Base-by-base conservation (phyloP, 2,329 filamentous ascomycete species). In the Claviceps sp. region DNA sequence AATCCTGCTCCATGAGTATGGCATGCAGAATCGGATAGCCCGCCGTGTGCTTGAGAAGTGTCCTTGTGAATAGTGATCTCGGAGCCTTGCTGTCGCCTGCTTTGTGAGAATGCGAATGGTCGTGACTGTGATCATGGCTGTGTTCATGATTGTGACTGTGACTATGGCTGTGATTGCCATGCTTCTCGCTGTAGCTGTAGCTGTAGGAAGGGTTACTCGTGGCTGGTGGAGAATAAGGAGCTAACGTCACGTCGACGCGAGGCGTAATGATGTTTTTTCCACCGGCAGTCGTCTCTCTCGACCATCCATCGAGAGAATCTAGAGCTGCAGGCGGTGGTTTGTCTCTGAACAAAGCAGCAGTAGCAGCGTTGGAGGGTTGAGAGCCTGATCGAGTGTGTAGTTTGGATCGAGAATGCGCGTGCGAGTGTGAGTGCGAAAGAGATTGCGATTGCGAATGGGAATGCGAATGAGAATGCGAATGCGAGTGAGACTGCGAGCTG, bases 1-100 rank as follows among this genome's bases (percentile, higher is more conserved):
- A 97, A 65, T 98, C 91, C 61, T 88, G 89, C 62, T 97, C 91
- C 14, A 83, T 80, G 60, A 98, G 70, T 53, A 98, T 88, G 50
- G 88, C 85, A 63, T 96, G 83, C 17, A 96, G 61, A 37, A 97
- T 75, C 0, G 91, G 90, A 64, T 84, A 88, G 26, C 75, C 74
- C 47, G 84, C 77, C 11, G 83, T 84, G 51, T 79, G 75, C 0
- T 76, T 76, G n/a, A 97, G 73, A 3, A 97, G 66, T 51, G 84
- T 77, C 14, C 75, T 78, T 0, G 91, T 95, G 40, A 95, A 73
- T 46, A 69, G 73, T 0, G 88, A 94, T 42, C 80, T 75, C 46
- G 76, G 68, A 11, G 67, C 68, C 52, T 71, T 68, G 48, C 70
- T 65, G 11, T 68, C 63, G 46, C 71, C 29, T 5, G 20, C 17